Percentiles rank a stretch among this genome's conserved stretches.
Conservation (phyloP, 2,329 filamentous ascomycete genomes). For the Allantophomopsis lycopodina region DNA sequence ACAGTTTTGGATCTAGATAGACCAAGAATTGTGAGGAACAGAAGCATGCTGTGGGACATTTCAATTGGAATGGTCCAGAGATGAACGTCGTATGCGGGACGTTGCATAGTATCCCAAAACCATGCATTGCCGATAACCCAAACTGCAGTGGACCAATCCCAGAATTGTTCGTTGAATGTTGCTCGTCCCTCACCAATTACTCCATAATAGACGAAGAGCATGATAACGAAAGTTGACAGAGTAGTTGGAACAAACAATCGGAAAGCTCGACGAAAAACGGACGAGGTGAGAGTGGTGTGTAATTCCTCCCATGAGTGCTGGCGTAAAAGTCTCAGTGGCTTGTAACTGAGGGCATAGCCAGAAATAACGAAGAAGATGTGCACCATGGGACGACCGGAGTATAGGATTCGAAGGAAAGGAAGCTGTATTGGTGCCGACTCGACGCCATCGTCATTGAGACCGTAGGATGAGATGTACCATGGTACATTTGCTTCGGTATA, state of each 20-base stretch:
- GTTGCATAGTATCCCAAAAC: constrained; percentile 16
- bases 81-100: constrained; percentile 6
- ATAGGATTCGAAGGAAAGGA: constrained; percentile 27
- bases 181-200: constrained; percentile 15
- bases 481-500: constrained; percentile 2
- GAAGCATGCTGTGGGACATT: constrained; percentile 3
- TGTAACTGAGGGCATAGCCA: constrained; percentile 28
- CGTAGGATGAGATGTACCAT: constrained; percentile 17
- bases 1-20: constrained; percentile 1
- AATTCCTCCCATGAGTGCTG: constrained; percentile 18
- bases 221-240: constrained; percentile 24
- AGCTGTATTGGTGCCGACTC: constrained; percentile 22
- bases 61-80: constrained; percentile 9
- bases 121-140: constrained; percentile 14
- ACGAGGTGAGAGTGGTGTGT: constrained; percentile 23
- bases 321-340: constrained; percentile 24
- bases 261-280: constrained; percentile 27
- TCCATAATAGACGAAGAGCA: constrained; percentile 19
- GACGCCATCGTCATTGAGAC: constrained; percentile 11
- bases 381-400: constrained; percentile 27
- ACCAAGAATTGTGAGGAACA: constrained; percentile 4
- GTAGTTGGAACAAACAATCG: constrained; percentile 27
- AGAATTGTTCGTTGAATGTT: constrained; percentile 12
- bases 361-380: constrained; percentile 34
- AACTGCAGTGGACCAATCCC: constrained; percentile 14